Evolutionary conservation across 768 basidiomycete genomes (phyloP).

Genomic region (Suillus variegatus): DNA sequence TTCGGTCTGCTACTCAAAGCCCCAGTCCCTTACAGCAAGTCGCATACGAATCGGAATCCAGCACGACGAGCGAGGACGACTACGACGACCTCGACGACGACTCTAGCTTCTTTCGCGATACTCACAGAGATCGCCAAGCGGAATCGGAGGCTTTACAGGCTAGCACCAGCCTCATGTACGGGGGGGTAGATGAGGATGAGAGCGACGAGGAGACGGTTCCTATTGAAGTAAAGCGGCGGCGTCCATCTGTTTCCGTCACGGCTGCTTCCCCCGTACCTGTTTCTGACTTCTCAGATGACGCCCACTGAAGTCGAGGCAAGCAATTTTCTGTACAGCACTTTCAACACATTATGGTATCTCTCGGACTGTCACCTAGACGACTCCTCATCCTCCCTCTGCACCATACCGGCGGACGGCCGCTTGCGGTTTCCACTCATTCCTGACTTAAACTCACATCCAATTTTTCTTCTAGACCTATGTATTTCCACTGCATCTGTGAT

Average conservation of each 20-base stretch:
- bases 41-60: constrained; percentile 31
- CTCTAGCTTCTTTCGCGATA: constrained; percentile 36
- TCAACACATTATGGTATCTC: constrained; percentile 9
- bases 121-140: constrained; percentile 23
- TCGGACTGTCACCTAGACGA: constrained; percentile 9
- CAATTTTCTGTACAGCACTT: background rate
- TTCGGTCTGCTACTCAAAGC: constrained; percentile 37
- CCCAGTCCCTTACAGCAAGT: constrained; percentile 41
- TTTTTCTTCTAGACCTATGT: constrained; percentile 9
- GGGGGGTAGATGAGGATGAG: constrained; percentile 34
- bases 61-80: constrained; percentile 30
- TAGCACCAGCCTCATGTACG: constrained; percentile 35
- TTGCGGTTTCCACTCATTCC: constrained; percentile 8
- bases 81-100: constrained; percentile 32
- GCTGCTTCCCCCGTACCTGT: constrained; percentile 24
- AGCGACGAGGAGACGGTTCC: constrained; percentile 37
- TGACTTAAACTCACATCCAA: constrained; percentile 6
- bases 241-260: constrained; percentile 32
- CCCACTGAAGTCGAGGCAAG: background rate
- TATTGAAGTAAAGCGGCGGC: constrained; percentile 37
- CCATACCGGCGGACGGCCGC: constrained; percentile 4
- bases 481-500: constrained; percentile 10
- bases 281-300: constrained; percentile 21
- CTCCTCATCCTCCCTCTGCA: constrained; percentile 1
- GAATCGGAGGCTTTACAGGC: constrained; percentile 27